phyloP scores from a whole-genome alignment of 257 asterid genomes.

The Ballota nigra region DNA sequence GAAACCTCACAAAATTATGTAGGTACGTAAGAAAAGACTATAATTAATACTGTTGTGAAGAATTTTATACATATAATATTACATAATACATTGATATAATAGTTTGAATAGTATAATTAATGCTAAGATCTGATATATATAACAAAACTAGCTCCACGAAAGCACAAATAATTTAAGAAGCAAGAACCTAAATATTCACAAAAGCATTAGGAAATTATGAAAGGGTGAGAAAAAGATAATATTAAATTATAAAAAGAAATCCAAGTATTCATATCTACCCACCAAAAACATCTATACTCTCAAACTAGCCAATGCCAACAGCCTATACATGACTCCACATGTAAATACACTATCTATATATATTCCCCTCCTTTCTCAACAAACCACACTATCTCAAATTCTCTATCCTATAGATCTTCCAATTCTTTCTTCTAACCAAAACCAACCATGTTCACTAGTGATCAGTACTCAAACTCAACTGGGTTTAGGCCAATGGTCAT shows the following conservation, averaged over 20 bases:
- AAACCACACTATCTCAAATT: conserved; percentile 21
- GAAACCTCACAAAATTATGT: too few species aligned
- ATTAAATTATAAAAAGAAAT: background rate
- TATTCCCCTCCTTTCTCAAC: conserved; percentile 28
- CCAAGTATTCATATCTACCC: background rate
- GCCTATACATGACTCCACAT: conserved; percentile 13
- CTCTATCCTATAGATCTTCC: background rate
- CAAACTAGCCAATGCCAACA: conserved; percentile 26
- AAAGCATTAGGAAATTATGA: background rate
- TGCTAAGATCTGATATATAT: background rate
- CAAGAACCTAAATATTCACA: background rate
- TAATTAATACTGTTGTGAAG: background rate
- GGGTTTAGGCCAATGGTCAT: conserved; percentile 34
- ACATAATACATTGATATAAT: too few species aligned
- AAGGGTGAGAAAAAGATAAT: background rate
- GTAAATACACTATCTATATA: conserved; percentile 21
- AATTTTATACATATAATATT: background rate
- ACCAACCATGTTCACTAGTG: conserved; percentile 39
- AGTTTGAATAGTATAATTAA: background rate
- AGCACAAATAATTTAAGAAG: background rate
- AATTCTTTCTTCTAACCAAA: conserved; percentile 6
- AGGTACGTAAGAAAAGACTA: too few species aligned
- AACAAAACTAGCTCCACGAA: background rate
- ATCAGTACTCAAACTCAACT: conserved; percentile 36
- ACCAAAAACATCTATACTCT: background rate